Percentiles rank a stretch among this genome's conserved stretches.
phyloP scores from a whole-genome alignment of 257 asterid genomes.

The Solanum ossicruentum region DNA sequence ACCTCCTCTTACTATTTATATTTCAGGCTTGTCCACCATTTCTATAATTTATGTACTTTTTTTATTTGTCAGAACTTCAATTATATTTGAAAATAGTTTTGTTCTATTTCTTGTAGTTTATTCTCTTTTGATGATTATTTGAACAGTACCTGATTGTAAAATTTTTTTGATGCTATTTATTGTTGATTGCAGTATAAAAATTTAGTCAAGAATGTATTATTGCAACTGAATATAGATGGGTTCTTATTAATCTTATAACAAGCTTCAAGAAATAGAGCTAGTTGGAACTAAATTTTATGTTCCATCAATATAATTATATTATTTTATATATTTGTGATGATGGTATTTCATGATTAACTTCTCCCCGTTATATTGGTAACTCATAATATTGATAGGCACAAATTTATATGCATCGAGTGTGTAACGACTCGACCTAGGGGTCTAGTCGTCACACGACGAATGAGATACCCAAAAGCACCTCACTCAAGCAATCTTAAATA shows the following conservation, averaged over 20 bases:
- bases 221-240: constrained; percentile 66
- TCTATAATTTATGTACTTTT: not conserved
- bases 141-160: not conserved
- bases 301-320: not conserved
- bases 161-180: not conserved
- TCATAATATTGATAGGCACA: too few species aligned
- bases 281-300: not conserved
- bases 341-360: too few species aligned
- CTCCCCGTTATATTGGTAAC: too few species aligned
- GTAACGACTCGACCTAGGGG: too few species aligned
- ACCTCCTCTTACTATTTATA: not conserved
- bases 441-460: too few species aligned
- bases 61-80: not conserved
- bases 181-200: constrained; percentile 39
- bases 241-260: constrained; percentile 14
- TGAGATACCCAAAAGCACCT: too few species aligned
- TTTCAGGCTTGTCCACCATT: not conserved
- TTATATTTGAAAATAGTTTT: not conserved
- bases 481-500: too few species aligned
- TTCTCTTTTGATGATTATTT: not conserved
- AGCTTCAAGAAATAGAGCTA: not conserved
- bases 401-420: too few species aligned
- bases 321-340: not conserved
- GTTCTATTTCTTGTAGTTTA: not conserved
- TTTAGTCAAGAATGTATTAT: constrained; percentile 42